Evolutionary conservation across 495 filamentous ascomycete species (phyloP), one percentile per base, ranked within the genome.

Genomic region (Talaromyces liani): DNA sequence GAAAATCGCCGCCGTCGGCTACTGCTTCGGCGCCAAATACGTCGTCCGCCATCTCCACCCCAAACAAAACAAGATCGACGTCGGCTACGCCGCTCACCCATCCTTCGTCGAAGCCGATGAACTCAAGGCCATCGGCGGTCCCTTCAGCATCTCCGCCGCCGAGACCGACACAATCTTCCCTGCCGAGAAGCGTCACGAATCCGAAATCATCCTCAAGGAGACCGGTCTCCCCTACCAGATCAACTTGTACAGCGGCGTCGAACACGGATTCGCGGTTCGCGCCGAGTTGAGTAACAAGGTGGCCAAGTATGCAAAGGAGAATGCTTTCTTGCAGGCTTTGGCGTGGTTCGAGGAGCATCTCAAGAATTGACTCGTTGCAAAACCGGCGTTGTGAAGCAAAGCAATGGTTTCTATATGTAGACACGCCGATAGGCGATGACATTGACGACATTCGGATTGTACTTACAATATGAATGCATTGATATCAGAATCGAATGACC

Each of bases 121-220:
- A 75, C 79, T 95, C 31, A 79, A 79, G 53, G 85, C 82, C 45
- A 87, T 94, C 69, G 73, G 78, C 62, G 88, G 85, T 1, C 91
- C 91, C 22, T 72, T 94, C 3, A 84, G 86, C 36, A 90, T 92
- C 68, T 75, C 86, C n/a, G 88, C 89, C 27, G 88, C 84, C 59
- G 90, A 93, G 78, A 88, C 83, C 45, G 92, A 97, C 72, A 4
- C 63, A 7, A 91, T 93, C 75, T 96, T 96, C 83, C 84, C 91
- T 1, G 75, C 81, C 27, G 83, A 88, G 68, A 88, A 88, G 72
- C 88, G 92, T 51, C 81, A 83, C 66, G 80, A 84, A 69, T 84
- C 83, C 16, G 80, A 87, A 69, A 81, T 79, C 3, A 84, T 83
- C 57, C 73, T 90, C 60, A 79, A 81, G 67, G 82, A 89, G 73